phyloP scores from a whole-genome alignment of 108 stramenopile genomes.

The Cyclotella baltica region DNA sequence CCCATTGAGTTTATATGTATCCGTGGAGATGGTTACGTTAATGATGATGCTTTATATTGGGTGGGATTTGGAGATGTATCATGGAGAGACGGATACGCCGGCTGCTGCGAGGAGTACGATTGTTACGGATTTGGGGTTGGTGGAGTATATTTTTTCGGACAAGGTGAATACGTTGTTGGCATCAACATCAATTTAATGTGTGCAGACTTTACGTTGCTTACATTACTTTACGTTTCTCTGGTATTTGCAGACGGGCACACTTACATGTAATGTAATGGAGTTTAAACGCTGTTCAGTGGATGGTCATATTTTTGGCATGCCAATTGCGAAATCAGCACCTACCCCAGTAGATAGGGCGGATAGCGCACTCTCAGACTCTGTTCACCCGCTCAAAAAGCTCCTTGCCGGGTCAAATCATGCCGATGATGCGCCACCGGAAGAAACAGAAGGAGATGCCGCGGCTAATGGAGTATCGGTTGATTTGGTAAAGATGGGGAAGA shows the following conservation, averaged over 20 bases:
- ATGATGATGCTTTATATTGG: conserved; percentile 79
- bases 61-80: conserved; percentile 92
- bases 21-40: conserved; percentile 81
- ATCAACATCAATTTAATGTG: background rate
- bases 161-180: conserved; percentile 47
- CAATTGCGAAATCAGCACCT: conserved; percentile 68
- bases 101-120: conserved; percentile 85
- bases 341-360: conserved; percentile 25
- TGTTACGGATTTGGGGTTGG: conserved; percentile 93
- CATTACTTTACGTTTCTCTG: background rate
- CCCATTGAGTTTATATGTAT: conserved; percentile 92
- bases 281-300: conserved; percentile 96
- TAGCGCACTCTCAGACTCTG: conserved; percentile 23
- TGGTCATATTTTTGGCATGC: conserved; percentile 86
- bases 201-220: background rate
- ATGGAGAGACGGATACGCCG: conserved; percentile 87
- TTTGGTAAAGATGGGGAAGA: conserved; percentile 14
- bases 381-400: conserved; percentile 65
- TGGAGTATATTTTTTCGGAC: conserved; percentile 96
- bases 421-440: background rate
- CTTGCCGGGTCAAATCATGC: conserved; percentile 56
- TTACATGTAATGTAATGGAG: conserved; percentile 98
- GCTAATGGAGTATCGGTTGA: background rate
- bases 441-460: conserved; percentile 12
- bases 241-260: conserved; percentile 83